Conservation (phyloP, 2,329 filamentous ascomycete species). For the Phialophora expanda region DNA sequence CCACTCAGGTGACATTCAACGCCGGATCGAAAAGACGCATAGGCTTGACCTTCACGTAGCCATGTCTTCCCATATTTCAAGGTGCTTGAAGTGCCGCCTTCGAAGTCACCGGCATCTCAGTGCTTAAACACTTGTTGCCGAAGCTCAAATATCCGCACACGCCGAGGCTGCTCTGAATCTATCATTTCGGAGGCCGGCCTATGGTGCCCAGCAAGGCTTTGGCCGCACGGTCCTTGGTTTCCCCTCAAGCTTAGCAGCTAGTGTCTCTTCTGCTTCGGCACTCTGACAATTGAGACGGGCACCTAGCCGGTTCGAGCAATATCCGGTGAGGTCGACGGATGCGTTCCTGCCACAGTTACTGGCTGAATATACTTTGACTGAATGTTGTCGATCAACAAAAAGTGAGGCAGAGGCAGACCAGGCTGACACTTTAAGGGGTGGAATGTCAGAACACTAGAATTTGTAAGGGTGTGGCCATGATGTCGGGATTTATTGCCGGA, state of each 20-base stretch:
- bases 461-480: background rate
- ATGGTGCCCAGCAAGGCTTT: too few species aligned
- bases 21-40: background rate
- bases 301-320: too few species aligned
- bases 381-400: conserved; percentile 13
- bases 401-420: conserved; percentile 19
- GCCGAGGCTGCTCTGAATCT: background rate
- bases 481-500: background rate
- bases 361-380: background rate
- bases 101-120: background rate
- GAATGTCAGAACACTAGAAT: background rate
- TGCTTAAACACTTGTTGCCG: too few species aligned
- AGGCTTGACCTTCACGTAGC: background rate
- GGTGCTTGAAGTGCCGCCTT: background rate
- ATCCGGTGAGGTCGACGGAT: background rate
- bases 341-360: background rate
- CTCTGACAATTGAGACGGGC: background rate
- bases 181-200: background rate
- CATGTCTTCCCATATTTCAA: background rate
- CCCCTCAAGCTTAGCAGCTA: background rate
- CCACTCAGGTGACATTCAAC: background rate
- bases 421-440: conserved; percentile 19
- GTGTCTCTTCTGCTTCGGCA: background rate
- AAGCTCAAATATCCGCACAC: background rate
- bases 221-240: background rate